Evolutionary conservation across 2,329 filamentous ascomycete species (phyloP).

Genomic region (Fusarium heterosporum): DNA sequence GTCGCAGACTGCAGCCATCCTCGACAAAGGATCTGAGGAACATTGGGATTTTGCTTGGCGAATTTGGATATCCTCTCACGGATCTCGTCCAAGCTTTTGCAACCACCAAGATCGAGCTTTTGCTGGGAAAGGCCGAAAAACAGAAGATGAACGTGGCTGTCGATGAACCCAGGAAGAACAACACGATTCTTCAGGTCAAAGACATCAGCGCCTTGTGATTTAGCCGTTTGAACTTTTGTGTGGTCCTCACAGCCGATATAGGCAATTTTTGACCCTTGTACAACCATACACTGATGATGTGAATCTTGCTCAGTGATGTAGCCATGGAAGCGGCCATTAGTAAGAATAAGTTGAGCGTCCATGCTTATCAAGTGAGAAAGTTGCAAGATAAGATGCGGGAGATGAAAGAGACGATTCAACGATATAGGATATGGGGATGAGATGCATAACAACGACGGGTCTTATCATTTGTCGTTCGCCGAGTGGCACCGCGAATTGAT

Average conservation of each 20-base stretch:
- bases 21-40: constrained; percentile 59
- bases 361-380: not conserved
- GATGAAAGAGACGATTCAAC: too few species aligned
- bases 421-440: not conserved
- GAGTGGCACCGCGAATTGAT: not conserved
- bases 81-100: constrained; percentile 59
- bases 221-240: constrained; percentile 4
- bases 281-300: constrained; percentile 18
- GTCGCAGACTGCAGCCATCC: constrained; percentile 62
- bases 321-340: not conserved
- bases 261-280: constrained; percentile 11
- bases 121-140: constrained; percentile 61
- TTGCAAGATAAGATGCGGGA: not conserved
- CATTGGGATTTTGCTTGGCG: constrained; percentile 55
- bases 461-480: too few species aligned
- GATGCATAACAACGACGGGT: not conserved
- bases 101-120: constrained; percentile 58
- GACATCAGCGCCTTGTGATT: constrained; percentile 6
- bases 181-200: constrained; percentile 49
- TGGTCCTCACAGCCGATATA: constrained; percentile 15
- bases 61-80: constrained; percentile 54
- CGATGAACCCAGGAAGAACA: constrained; percentile 63
- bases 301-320: not conserved
- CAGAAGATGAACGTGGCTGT: constrained; percentile 64
- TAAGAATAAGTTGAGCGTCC: not conserved